A percentile compares a stretch with the other conserved stretches of the same genome.
These are phyloP conservation scores for Endocalyx cinctus DNA, from an alignment of 2,329 filamentous ascomycete genomes.

Conservation along the genomic window DNA sequence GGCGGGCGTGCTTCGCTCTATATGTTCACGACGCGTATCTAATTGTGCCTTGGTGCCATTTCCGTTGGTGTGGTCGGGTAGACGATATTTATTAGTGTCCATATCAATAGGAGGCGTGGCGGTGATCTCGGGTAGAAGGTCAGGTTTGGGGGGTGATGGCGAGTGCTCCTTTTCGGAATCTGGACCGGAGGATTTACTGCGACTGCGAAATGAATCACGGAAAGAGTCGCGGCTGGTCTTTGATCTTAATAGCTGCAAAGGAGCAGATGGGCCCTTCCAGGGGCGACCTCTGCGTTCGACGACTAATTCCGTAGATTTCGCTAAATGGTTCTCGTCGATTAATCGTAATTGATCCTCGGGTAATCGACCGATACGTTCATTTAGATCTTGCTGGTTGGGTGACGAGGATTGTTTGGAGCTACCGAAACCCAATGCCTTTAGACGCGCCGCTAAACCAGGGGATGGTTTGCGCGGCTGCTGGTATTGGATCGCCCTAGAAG, in stretches of 20 bases:
- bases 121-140: conserved; percentile 48
- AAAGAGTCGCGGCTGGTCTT: conserved; percentile 26
- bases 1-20: conserved; percentile 45
- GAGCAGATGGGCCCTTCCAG: conserved; percentile 64
- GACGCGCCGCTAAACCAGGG: conserved; percentile 59
- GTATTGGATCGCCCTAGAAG: conserved; percentile 21
- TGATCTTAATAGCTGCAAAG: conserved; percentile 34
- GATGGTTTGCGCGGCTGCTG: conserved; percentile 53
- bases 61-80: conserved; percentile 66
- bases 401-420: conserved; percentile 33
- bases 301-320: conserved; percentile 44
- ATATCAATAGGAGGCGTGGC: conserved; percentile 50
- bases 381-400: conserved; percentile 21
- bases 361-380: conserved; percentile 62
- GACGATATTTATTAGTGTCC: conserved; percentile 70
- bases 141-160: conserved; percentile 21
- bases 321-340: conserved; percentile 63
- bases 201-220: conserved; percentile 11
- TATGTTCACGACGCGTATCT: conserved; percentile 53
- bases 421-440: conserved; percentile 61
- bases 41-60: conserved; percentile 62
- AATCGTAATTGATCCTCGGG: conserved; percentile 65
- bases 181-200: conserved; percentile 5
- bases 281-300: conserved; percentile 64
- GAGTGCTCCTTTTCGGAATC: conserved; percentile 1